Evolutionary conservation across 768 basidiomycete genomes (phyloP), one percentile per base, ranked within the genome.

Genomic region (Baorangia bicolor): DNA sequence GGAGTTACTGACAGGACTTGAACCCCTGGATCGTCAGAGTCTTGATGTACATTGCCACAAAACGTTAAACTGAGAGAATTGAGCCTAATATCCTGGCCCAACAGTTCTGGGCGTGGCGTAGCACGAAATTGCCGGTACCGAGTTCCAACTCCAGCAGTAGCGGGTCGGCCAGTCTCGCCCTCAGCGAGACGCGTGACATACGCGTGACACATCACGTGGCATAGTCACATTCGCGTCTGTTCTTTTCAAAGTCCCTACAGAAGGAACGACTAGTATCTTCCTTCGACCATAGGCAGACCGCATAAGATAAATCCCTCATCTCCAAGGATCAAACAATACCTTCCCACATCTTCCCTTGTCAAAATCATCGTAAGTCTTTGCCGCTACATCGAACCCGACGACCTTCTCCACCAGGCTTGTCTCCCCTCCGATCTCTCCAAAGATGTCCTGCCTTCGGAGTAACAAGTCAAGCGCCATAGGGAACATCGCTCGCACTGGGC

Each of bases 1-100:
- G 39, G 49, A 41, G 38, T 23, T 20, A 71, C 82, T 63, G 67
- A 90, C 89, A 99, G n/a, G 94, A 97, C 75, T 99, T 99, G 82
- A 99, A 98, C 56, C 95, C 95, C 73, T 93, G 88, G 55, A 94
- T 89, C 1, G 92, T 93, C 30, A 94, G 74, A 20, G 92, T 92
- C 69, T 94, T 92, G 72, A 94, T 93, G 66, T 86, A 87, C 89
- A 91, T 91, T 39, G 28, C 37, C 42, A 21, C 46, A 20, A 12
- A 33, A 30, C 14, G 10, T 34, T 31, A 8, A 16, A 52, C n/a
- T 3, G 4, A 16, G 35, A 2, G 16, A 52, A 28, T 5, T 16
- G 31, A 49, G 47, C 30, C 31, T 14, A 14, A 33, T 48, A 23
- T n/a, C 27, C 43, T 21, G 31, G 33, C 33, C 48, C 50, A 11